Evolutionary conservation across 805 yeast genomes (phyloP), one percentile per base, ranked within the genome.

Genomic region (Cyberlindnera samutprakarnensis): DNA sequence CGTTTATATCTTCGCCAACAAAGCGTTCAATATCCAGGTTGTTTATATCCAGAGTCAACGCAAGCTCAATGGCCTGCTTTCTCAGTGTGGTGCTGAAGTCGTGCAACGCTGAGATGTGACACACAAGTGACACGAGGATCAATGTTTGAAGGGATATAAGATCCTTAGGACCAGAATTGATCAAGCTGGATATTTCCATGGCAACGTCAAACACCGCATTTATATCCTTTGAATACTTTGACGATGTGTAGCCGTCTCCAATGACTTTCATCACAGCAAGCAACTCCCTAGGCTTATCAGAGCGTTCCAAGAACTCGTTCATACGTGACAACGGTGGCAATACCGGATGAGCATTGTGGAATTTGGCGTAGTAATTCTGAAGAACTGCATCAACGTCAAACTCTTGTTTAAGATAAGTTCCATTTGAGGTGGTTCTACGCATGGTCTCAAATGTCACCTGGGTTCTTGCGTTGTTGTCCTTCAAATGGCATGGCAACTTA

Each of bases 21-120:
- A 47, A 46, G 0, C 24, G 37, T 7, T 52, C 50, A 13, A 42
- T 43, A 41, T 70, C 75, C 10, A 68, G 27, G n/a, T 42, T 32
- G 42, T 67, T 59, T 14, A 70, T 44, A 21, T 57, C 59, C 25
- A 70, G 37, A 23, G 56, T 58, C 8, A 60, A 33, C 1, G 61
- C 55, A 10, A 69, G 38, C 3, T 59, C 53, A 10, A 68, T 60
- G 13, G 67, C 60, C 18, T 64, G 57, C 22, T 57, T 62, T 36
- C 75, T 57, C n/a, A 70, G 36, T 1, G 56, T 42, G 2, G 60
- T 51, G 27, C 72, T 63, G 27, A 69, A 38, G 23, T 63, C 69
- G 43, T 70, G 76, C 7, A 70, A 42, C 0, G 75, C 66, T n/a
- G 73, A 66, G 17, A 70, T 65, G 39, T 70, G 77, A 12, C 72